Conservation (phyloP, 805 yeast species). For the Sungouiozyma ichnusensis region DNA sequence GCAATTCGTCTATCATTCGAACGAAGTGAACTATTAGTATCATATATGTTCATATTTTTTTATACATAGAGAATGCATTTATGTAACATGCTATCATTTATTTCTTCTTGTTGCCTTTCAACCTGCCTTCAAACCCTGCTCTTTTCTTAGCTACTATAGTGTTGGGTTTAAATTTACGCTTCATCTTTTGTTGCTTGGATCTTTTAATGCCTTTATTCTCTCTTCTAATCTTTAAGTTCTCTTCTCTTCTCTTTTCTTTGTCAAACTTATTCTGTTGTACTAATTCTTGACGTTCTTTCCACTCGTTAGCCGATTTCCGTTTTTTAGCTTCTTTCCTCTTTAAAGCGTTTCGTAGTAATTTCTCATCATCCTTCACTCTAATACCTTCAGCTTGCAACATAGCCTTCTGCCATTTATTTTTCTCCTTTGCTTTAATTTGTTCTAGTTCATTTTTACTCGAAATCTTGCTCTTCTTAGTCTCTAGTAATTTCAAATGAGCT, state of each 20-base stretch:
- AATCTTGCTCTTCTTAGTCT: constrained; percentile 58
- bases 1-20: no score
- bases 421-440: constrained; percentile 46
- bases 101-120: constrained; percentile 25
- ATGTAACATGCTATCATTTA: not conserved
- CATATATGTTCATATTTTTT: no score
- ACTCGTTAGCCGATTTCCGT: constrained; percentile 77
- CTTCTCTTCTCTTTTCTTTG: constrained; percentile 81
- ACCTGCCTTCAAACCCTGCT: constrained; percentile 88
- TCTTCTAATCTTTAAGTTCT: constrained; percentile 73
- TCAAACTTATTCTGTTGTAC: constrained; percentile 68
- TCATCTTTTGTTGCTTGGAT: constrained; percentile 60
- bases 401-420: constrained; percentile 77
- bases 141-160: constrained; percentile 40
- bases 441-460: constrained; percentile 53
- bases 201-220: constrained; percentile 77
- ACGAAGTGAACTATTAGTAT: no score
- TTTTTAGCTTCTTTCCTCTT: constrained; percentile 76
- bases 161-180: constrained; percentile 43
- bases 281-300: constrained; percentile 80
- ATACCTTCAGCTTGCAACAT: constrained; percentile 81
- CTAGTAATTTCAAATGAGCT: constrained; percentile 69
- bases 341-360: constrained; percentile 71
- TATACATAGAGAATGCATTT: not conserved
- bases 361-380: constrained; percentile 84